phyloP scores from a whole-genome alignment of 106 monocot genomes.

The Xerophyta viscosa region DNA sequence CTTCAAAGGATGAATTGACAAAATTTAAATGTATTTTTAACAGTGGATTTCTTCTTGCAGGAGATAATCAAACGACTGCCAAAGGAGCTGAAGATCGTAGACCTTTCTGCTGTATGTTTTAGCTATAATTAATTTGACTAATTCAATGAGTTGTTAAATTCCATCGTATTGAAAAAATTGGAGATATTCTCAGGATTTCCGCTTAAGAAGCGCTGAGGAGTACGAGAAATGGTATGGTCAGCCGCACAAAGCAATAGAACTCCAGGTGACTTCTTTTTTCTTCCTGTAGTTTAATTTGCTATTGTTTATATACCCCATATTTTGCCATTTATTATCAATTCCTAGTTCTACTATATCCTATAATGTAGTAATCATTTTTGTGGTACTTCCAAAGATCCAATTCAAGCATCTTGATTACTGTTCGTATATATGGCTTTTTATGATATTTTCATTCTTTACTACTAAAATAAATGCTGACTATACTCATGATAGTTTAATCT shows the following conservation, averaged over 20 bases:
- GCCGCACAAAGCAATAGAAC: constrained; percentile 83
- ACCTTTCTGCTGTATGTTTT: constrained; percentile 90
- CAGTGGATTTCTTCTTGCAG: constrained; percentile 27
- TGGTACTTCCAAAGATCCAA: too few species aligned
- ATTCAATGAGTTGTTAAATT: background rate
- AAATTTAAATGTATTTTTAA: background rate
- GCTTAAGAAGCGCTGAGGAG: constrained; percentile 60
- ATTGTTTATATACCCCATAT: too few species aligned
- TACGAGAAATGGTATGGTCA: constrained; percentile 96
- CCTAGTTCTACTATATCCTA: background rate
- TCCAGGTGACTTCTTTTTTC: constrained; percentile 48
- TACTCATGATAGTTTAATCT: background rate
- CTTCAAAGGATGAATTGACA: background rate
- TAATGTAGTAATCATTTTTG: too few species aligned
- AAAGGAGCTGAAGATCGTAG: constrained; percentile 66
- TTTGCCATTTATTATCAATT: background rate
- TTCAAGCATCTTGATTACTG: background rate
- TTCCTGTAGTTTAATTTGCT: background rate
- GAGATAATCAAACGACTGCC: constrained; percentile 91
- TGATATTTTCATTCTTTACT: background rate
- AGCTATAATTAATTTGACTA: background rate
- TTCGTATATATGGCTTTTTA: background rate
- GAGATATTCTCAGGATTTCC: constrained; percentile 67
- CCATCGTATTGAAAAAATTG: background rate
- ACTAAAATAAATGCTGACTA: background rate